A percentile compares a stretch with the other conserved stretches of the same genome.
These are phyloP conservation scores for Boletus fagicola DNA, from an alignment of 768 basidiomycete genomes.

Conservation along the genomic window DNA sequence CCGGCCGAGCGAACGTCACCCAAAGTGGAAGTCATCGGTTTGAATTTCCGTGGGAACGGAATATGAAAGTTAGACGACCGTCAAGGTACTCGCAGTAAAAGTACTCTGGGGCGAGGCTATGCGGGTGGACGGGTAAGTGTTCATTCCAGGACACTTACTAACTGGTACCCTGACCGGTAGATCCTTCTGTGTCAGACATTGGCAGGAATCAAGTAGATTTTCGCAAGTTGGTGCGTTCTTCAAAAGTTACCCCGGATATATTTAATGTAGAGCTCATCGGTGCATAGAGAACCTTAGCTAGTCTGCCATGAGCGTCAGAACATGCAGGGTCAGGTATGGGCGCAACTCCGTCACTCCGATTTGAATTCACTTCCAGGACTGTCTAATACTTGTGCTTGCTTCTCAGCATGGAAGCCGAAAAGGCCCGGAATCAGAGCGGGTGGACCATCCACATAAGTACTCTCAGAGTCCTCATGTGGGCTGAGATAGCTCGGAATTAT, in stretches of 20 bases:
- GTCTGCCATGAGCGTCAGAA: neutral
- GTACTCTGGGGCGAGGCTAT: neutral
- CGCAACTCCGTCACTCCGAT: neutral
- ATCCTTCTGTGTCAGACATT: neutral
- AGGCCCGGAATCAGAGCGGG: neutral
- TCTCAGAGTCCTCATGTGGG: neutral
- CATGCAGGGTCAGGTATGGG: neutral
- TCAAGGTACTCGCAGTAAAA: no score
- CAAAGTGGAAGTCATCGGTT: conserved; percentile 6
- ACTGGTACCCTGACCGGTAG: neutral
- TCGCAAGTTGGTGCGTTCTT: neutral
- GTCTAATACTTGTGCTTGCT: neutral
- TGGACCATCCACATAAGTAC: neutral
- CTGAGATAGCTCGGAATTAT: neutral
- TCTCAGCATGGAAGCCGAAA: neutral
- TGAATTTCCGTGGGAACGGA: conserved; percentile 8
- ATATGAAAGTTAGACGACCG: no score
- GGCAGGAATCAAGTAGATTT: neutral
- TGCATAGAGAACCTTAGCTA: no score
- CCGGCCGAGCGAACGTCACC: conserved; percentile 8
- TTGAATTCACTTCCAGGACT: neutral
- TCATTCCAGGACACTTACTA: neutral
- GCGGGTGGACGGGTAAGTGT: neutral
- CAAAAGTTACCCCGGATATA: neutral
- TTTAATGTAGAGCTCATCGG: no score